Evolutionary conservation across 768 basidiomycete genomes (phyloP), one percentile per base, ranked within the genome.

Genomic region (Lepiota venenata): DNA sequence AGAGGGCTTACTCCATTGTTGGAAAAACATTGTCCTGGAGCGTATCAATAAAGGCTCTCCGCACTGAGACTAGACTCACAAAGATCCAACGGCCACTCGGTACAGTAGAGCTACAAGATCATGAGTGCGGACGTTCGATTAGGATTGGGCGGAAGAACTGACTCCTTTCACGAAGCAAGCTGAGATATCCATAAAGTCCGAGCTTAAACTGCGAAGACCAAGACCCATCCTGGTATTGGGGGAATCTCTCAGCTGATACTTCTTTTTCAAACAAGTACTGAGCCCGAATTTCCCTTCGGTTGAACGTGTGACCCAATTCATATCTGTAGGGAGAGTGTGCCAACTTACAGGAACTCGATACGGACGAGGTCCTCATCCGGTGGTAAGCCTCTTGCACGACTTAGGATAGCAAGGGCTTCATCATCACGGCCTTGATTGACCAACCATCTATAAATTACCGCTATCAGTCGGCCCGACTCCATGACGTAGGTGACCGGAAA

Each of bases 341-440:
- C 50, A 22, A 74, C 84, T 60, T 62, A 88, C 79, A 91, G 70
- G 65, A 82, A 88, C 61, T 88, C 87, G 44, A 88, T 84, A 52
- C 85, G 84, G 14, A 91, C 83, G 15, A 88, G 68, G 27, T 88
- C 84, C 8, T 76, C 69, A 53, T 88, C 79, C 10, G 76, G 71
- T 0, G 84, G 74, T 20, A 82, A 70, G 8, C 71, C 62, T 38
- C 88, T 82, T 14, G 85, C 80, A 16, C 66, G 68, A 60, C 85
- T 85, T 15, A 91, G 74, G 11, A 86, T 85, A 4, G 64, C 60
- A 7, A 89, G 72, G 2, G 85, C 85, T 66, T 91, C 88, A 5
- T 89, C 87, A 56, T 91, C 83, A 29, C 88, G 78, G 39, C 86
- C 87, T 64, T 84, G 73, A 61, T 88, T 86, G 49, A 92, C 79